Evolutionary conservation across 192 early-diverging fungal genomes (phyloP), one percentile per base, ranked within the genome.

Genomic region (Rhizoclosmatium globosum): DNA sequence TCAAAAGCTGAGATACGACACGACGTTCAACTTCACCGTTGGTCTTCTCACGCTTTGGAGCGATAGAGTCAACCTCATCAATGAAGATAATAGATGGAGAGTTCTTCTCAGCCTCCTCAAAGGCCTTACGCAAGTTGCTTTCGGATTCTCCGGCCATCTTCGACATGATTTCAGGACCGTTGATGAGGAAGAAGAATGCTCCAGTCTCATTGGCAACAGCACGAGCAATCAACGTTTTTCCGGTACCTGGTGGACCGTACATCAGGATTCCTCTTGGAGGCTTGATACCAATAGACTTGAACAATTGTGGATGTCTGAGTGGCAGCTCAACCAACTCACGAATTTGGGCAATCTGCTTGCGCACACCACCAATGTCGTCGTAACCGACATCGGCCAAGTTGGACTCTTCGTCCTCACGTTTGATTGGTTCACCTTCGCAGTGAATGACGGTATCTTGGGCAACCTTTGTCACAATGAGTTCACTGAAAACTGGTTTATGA

Each of bases 81-180:
- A 99, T 99, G 64, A 99, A 99, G 74, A 99, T 94, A 68, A 99
- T 99, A 68, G 97, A 91, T 4, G 98, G 98, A 77, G 92, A 91
- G 85, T 99, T 99, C 85, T 96, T 97, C 85, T 97, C 95, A 21
- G 98, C 98, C 83, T 99, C 98, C 79, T 99, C 97, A 74, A 99
- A 99, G 7, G 96, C 97, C 87, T 99, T 99, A 71, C 98, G 92
- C 79, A 99, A 80, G 82, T 99, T 99, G 66, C 91, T 93, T 88
- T 99, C 98, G 72, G 94, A 95, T 84, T 99, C 98, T 80, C 98
- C 98, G 47, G 98, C 96, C 98, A 99, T 99, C 88, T 99, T 99
- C 79, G 95, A 97, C 97, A 99, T 99, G 82, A 99, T 99, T 82
- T 99, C 97, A 65, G 98, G 98, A 48, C 97, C 98, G 82, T 99